Percentiles rank a stretch among this genome's conserved stretches.
These are phyloP conservation scores for Ceratobasidium sp. DNA, from an alignment of 1,284 basidiomycete species.

Conservation along the genomic window DNA sequence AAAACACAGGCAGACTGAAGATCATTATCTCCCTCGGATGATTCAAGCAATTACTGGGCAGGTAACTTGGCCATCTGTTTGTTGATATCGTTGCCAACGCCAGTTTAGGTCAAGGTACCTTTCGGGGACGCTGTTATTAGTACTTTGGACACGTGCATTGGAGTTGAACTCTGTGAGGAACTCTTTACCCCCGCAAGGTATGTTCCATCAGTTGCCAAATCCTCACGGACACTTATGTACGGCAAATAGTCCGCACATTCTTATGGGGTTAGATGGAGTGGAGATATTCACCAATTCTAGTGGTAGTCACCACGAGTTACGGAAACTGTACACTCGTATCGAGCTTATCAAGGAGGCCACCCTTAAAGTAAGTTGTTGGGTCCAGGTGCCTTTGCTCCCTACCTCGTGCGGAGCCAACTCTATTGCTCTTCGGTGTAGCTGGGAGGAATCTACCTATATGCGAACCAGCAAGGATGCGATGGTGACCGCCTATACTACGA, in stretches of 20 bases:
- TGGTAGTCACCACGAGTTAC: constrained; percentile 95
- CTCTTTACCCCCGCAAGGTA: constrained; percentile 95
- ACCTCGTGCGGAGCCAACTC: constrained; percentile 16
- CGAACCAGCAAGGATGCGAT: constrained; percentile 99
- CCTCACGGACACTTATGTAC: constrained; percentile 29
- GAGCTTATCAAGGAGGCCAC: constrained; percentile 98
- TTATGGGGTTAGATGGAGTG: constrained; percentile 96
- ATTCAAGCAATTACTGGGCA: constrained; percentile 89
- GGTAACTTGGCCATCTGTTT: constrained; percentile 55
- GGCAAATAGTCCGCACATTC: constrained; percentile 81
- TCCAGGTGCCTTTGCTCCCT: neutral
- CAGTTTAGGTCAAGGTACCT: constrained; percentile 75
- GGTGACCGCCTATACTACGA: constrained; percentile 98
- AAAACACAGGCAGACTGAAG: constrained; percentile 86
- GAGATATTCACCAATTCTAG: constrained; percentile 99
- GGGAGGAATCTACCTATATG: constrained; percentile 96
- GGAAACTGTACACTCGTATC: constrained; percentile 89
- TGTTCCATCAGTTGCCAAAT: constrained; percentile 40
- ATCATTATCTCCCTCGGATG: constrained; percentile 86
- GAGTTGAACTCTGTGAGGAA: constrained; percentile 96
- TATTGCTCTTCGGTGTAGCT: constrained; percentile 60
- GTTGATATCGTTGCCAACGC: neutral
- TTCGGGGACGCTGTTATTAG: constrained; percentile 96
- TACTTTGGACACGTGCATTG: constrained; percentile 93
- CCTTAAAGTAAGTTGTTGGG: constrained; percentile 67